Conservation (phyloP, 176 grass and related monocot genomes). For the Oryza nivara region DNA sequence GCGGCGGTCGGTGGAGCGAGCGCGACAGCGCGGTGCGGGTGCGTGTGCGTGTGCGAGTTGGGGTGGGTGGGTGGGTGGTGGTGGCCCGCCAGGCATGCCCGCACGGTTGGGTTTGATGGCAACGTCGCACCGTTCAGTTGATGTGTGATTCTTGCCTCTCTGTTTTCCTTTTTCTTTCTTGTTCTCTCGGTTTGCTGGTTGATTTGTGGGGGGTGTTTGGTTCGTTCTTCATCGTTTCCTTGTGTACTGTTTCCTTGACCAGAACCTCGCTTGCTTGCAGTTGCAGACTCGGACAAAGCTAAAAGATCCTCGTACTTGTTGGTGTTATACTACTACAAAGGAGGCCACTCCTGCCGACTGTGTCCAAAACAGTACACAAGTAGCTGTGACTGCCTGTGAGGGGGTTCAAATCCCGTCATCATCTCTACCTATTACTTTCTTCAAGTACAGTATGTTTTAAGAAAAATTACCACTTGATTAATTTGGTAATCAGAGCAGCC, state of each 20-base stretch:
- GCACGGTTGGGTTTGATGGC: slow-evolving; percentile 56
- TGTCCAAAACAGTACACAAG: too few species aligned
- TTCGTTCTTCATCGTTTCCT: background rate
- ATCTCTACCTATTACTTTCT: too few species aligned
- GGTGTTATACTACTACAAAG: background rate
- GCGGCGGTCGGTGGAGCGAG: background rate
- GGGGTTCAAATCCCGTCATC: too few species aligned
- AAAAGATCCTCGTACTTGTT: background rate
- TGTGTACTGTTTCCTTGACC: background rate
- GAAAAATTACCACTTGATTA: background rate
- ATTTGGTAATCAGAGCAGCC: background rate
- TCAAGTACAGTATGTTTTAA: background rate
- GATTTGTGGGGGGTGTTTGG: background rate
- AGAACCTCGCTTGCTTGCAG: background rate
- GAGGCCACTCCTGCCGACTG: too few species aligned
- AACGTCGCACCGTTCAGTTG: slow-evolving; percentile 39
- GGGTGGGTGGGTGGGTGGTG: background rate
- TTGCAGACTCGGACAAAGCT: background rate
- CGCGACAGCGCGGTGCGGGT: background rate
- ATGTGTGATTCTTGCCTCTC: background rate
- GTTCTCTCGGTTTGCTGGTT: background rate
- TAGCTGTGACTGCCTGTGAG: background rate
- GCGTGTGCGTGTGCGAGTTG: background rate
- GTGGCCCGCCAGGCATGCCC: slow-evolving; percentile 14
- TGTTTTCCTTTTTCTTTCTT: background rate